A percentile compares a stretch with the other conserved stretches of the same genome.
These are phyloP conservation scores for Westerdykella aurantiaca DNA, from an alignment of 2,329 filamentous ascomycete species.

Conservation along the genomic window DNA sequence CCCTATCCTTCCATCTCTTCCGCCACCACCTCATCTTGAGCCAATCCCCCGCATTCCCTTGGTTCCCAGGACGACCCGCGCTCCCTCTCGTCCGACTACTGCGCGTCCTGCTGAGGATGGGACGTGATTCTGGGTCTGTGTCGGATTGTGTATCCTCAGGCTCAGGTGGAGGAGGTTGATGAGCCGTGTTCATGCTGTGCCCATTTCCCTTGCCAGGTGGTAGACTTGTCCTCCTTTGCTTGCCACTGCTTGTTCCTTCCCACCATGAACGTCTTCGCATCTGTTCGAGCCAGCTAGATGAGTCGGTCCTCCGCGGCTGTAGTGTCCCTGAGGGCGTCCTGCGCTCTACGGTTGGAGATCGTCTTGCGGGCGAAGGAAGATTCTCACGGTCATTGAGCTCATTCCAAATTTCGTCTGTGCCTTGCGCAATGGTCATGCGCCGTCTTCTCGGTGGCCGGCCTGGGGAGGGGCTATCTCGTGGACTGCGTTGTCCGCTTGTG, in stretches of 20 bases:
- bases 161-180: conserved; percentile 24
- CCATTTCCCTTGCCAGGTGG: conserved; percentile 28
- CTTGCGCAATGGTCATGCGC: conserved; percentile 52
- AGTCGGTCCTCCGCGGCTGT: conserved; percentile 22
- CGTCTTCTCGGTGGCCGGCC: conserved; percentile 25
- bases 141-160: conserved; percentile 27
- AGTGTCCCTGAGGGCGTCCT: conserved; percentile 32
- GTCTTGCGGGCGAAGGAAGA: conserved; percentile 22
- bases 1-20: conserved; percentile 29
- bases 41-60: conserved; percentile 31
- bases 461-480: conserved; percentile 19
- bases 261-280: conserved; percentile 36
- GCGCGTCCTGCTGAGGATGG: conserved; percentile 13
- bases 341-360: conserved; percentile 26
- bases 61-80: conserved; percentile 9
- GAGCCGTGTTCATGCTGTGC: conserved; percentile 16
- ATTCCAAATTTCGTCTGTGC: conserved; percentile 78
- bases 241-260: conserved; percentile 17
- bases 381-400: conserved; percentile 64
- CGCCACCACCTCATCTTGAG: conserved; percentile 37
- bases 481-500: conserved; percentile 14
- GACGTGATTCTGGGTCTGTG: conserved; percentile 13
- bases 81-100: conserved; percentile 22
- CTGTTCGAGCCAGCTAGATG: conserved; percentile 29
- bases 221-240: conserved; percentile 18